phyloP scores from a whole-genome alignment of 371 early-diverging fungal species.

The Cladochytrium tenue region DNA sequence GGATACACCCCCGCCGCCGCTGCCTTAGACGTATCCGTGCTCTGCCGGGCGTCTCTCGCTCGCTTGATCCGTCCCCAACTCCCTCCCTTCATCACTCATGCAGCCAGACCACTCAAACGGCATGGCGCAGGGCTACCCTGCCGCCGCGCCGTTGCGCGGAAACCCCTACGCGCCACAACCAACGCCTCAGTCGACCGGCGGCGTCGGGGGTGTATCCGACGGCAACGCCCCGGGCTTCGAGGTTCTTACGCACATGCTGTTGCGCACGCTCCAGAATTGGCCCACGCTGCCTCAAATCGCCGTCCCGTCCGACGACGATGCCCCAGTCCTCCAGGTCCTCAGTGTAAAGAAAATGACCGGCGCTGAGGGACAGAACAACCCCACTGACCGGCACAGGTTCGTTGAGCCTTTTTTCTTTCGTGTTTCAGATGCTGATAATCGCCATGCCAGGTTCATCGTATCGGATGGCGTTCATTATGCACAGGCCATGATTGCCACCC shows the following conservation, averaged over 20 bases:
- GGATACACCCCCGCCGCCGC: too few species aligned
- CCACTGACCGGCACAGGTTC: slow-evolving; percentile 2
- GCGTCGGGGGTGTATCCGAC: too few species aligned
- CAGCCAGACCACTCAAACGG: not conserved
- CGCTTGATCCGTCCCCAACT: too few species aligned
- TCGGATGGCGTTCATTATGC: not conserved
- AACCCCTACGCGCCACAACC: too few species aligned
- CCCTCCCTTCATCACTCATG: too few species aligned
- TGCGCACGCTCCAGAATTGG: not conserved
- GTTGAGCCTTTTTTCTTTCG: not conserved
- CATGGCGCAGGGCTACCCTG: too few species aligned
- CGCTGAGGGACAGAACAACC: not conserved
- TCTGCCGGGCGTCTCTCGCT: too few species aligned
- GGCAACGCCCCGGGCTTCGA: not conserved
- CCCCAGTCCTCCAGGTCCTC: slow-evolving; percentile 54
- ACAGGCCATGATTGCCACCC: slow-evolving; percentile 60
- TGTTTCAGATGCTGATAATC: not conserved
- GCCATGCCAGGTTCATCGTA: slow-evolving; percentile 3
- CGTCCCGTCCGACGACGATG: not conserved
- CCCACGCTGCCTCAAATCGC: not conserved
- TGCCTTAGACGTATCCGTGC: not conserved
- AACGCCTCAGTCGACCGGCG: too few species aligned
- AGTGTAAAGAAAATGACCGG: slow-evolving; percentile 53
- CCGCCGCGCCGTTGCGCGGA: too few species aligned
- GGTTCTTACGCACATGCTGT: not conserved